These are phyloP conservation scores for Poronia punctata DNA, from an alignment of 495 filamentous ascomycete genomes.

Conservation along the genomic window DNA sequence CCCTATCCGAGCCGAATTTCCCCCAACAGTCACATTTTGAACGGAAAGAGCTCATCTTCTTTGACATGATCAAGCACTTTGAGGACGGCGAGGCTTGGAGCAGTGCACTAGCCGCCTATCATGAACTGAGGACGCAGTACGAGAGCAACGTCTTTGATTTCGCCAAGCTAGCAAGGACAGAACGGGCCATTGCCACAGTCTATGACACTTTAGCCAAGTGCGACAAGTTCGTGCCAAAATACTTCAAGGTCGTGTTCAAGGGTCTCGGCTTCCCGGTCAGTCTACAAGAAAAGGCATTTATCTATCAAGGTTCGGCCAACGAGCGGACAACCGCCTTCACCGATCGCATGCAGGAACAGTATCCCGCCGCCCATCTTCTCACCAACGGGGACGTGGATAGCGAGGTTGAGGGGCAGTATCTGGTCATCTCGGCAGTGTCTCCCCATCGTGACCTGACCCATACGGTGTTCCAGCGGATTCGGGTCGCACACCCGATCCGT, in stretches of 20 bases:
- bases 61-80: conserved; percentile 88
- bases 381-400: conserved; percentile 58
- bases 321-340: conserved; percentile 79
- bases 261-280: conserved; percentile 81
- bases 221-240: conserved; percentile 68
- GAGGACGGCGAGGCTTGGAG: conserved; percentile 92
- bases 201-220: conserved; percentile 82
- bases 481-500: conserved; percentile 71
- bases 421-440: conserved; percentile 74
- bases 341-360: conserved; percentile 86
- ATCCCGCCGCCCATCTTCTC: conserved; percentile 80
- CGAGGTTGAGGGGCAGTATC: conserved; percentile 83
- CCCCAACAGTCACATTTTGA: conserved; percentile 86
- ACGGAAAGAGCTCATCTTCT: conserved; percentile 85
- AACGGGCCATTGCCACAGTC: conserved; percentile 88
- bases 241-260: conserved; percentile 87
- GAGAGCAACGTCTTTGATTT: conserved; percentile 87
- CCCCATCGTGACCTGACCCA: conserved; percentile 76
- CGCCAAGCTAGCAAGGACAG: conserved; percentile 77
- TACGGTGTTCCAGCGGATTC: conserved; percentile 80
- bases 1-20: conserved; percentile 65
- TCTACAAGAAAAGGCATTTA: conserved; percentile 84
- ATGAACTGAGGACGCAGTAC: conserved; percentile 84
- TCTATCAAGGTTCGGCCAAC: conserved; percentile 72
- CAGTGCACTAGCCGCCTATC: conserved; percentile 81